These are phyloP conservation scores for Quercus rubra DNA, from an alignment of 306 rosid species.

Conservation along the genomic window DNA sequence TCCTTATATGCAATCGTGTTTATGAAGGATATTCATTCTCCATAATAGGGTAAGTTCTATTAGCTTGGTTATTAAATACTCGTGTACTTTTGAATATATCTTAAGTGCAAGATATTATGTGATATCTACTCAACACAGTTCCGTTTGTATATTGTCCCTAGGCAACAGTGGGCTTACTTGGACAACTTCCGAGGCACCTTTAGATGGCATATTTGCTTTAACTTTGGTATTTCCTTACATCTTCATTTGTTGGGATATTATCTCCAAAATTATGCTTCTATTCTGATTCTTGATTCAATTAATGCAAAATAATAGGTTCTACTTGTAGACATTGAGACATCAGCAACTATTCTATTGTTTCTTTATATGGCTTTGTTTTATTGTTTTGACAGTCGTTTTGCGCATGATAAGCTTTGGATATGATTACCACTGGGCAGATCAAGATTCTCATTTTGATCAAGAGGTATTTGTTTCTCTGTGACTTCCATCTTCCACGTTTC, in stretches of 20 bases:
- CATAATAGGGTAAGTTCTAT: constrained; percentile 68
- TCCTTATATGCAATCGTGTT: constrained; percentile 82
- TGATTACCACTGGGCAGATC: constrained; percentile 80
- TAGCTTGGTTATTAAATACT: constrained; percentile 10
- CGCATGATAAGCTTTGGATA: constrained; percentile 96
- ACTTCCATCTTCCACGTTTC: constrained; percentile 10
- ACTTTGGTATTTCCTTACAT: constrained; percentile 62
- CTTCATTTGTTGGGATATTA: constrained; percentile 6
- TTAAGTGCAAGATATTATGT: constrained; percentile 9
- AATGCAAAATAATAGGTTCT: not conserved
- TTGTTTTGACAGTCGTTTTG: constrained; percentile 71
- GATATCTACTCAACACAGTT: constrained; percentile 15
- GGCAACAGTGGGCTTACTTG: constrained; percentile 70
- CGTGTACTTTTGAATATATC: not conserved
- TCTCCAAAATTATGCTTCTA: constrained; percentile 3
- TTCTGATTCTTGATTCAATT: not conserved
- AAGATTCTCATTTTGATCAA: constrained; percentile 55
- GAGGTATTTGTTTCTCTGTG: constrained; percentile 49
- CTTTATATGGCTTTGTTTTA: constrained; percentile 11
- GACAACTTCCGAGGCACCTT: constrained; percentile 84
- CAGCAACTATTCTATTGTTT: not conserved
- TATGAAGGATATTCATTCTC: constrained; percentile 91
- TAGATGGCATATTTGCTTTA: constrained; percentile 97
- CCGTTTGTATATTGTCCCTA: constrained; percentile 28
- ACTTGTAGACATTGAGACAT: not conserved